phyloP scores from a whole-genome alignment of 306 rosid genomes.

The Trifolium pratense region DNA sequence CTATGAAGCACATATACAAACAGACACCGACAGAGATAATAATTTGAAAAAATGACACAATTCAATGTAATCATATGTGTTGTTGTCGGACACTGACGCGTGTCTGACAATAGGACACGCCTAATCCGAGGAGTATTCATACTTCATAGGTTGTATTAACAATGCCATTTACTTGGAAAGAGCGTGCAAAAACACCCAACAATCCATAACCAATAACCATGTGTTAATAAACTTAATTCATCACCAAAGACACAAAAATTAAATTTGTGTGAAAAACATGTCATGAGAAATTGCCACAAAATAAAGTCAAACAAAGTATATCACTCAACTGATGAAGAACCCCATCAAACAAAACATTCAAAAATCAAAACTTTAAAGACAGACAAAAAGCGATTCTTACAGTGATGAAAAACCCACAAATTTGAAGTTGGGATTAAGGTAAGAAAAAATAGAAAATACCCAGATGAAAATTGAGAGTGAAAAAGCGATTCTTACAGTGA shows the following conservation, averaged over 20 bases:
- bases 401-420: no score
- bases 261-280: slow-evolving; percentile 17
- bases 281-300: slow-evolving; percentile 21
- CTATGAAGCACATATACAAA: no score
- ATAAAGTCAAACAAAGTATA: slow-evolving; percentile 27
- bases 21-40: no score
- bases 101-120: no score
- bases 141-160: not conserved
- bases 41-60: no score
- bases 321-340: slow-evolving; percentile 7
- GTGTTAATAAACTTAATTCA: not conserved
- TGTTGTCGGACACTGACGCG: no score
- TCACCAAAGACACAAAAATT: slow-evolving; percentile 32
- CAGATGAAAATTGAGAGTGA: slow-evolving; percentile 22
- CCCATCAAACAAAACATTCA: not conserved
- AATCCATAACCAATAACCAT: not conserved
- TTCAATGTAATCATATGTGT: no score
- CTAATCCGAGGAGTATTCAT: no score
- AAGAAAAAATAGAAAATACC: slow-evolving; percentile 4
- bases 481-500: slow-evolving; percentile 55
- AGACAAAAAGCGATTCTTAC: no score
- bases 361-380: slow-evolving; percentile 35
- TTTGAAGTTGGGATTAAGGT: not conserved
- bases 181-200: slow-evolving; percentile 32
- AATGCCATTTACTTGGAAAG: no score